Base-by-base conservation (phyloP, 441 rosid species). In the Omphalea diandra region DNA sequence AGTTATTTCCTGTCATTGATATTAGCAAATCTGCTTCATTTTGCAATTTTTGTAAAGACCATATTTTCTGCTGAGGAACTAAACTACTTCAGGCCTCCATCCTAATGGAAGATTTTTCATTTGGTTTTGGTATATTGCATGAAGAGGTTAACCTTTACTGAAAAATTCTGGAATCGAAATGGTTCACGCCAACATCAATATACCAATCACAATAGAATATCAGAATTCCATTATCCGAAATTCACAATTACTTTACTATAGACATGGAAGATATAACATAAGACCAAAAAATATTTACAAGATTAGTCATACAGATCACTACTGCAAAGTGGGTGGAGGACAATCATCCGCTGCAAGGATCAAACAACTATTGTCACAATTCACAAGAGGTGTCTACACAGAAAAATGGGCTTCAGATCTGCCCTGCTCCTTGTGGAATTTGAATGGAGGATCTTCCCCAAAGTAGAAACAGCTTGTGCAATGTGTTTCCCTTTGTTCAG, bases 401-500 rank as follows among this genome's bases (percentile, higher is more conserved):
- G 79, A 31, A 71, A 50, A 63, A 81, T 69, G 35, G 80, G 73
- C 74, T 68, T 80, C 55, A 70, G 24, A 29, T 81, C 82, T 8
- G 68, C 63, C 44, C 80, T 83, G 72, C 72, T 80, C 69, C 74
- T 59, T 0, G 32, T 46, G 43, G 83, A 72, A 49, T 79, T 79
- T 32, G 79, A 36, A 46, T 76, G 79, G 62, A 89, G 83, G 46
- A 87, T 85, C 46, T 70, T 77, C 38, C 83, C 85, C 76, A 87
- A 77, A 77, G 85, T 81, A n/a, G 90, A 79, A 65, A 89, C 88
- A 54, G 86, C 87, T 77, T 83, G 79, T 49, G 75, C 85, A 1
- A 85, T 54, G 74, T 87, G 73, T 69, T 76, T 79, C 29, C 94
- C 94, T 81, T 89, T 89, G 87, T 89, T 87, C 71, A 87, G 70